Base-by-base conservation (phyloP, 805 yeast species). In the Jamesozyma hellenica region DNA sequence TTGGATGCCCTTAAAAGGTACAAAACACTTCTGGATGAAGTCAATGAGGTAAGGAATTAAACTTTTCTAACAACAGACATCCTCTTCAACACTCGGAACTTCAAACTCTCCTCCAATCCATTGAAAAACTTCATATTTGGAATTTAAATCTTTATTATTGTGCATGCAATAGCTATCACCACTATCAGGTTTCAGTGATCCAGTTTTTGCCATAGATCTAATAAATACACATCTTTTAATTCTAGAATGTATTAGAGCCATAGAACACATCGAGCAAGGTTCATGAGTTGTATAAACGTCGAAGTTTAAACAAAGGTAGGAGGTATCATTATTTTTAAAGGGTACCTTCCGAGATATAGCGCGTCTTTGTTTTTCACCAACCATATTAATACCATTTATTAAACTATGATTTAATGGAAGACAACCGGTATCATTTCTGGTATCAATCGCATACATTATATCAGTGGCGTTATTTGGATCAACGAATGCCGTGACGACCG, bases 181-280 rank as follows among this genome's bases (percentile, higher is more conserved):
- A 42, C 90, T 71, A 1, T 52, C 49, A 3, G 70, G 70, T 32
- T 66, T 72, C 28, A 79, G 66, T 3, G 73, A 75, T 6, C 85
- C 87, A 0, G 82, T 75, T 18, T 43, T 42, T 0, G 51, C 47
- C 46, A 73, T 70, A 2, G 72, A 63, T 30, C 64, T 62, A 14
- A 82, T 48, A 59, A 78, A 90, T 1, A 83, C 63, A 27, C 90
- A 63, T 38, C 86, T 67, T 13, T 76, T 71, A 0, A 92, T 72
- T 36, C 98, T 67, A 1, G 97, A 90, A 56, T 92, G 98, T 10
- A 88, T 79, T 31, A 92, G 66, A 0, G 97, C 97, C 98, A 92
- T 92, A 6, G 84, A 65, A 54, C 98, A 92, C 96, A 90, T 92
- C 0, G 85, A 74, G 53, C 98, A 92, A 0, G 98, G 98, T 58